Evolutionary conservation across 345 rosid genomes (phyloP).

Genomic region (Erodium maritimum): DNA sequence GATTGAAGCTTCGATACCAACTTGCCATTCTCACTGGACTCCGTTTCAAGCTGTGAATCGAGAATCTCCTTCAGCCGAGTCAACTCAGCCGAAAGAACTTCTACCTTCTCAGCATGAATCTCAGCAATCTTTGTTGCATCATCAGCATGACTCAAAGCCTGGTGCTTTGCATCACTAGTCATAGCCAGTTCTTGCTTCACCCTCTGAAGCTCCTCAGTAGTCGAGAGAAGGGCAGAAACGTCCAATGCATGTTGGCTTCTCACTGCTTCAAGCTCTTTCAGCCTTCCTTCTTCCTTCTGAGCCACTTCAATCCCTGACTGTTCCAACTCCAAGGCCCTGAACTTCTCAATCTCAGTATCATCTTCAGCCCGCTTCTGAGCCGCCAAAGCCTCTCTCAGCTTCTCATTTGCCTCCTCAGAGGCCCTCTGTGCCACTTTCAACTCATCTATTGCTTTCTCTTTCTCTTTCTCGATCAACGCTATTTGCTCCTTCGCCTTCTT

Average conservation of each 20-base stretch:
- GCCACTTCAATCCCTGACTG: conserved; percentile 81
- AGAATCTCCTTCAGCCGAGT: conserved; percentile 52
- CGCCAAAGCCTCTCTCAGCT: conserved; percentile 69
- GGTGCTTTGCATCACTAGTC: conserved; percentile 68
- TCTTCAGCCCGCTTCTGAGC: conserved; percentile 82
- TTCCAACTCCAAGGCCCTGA: conserved; percentile 80
- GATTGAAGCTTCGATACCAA: conserved; percentile 21
- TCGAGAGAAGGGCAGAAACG: conserved; percentile 59
- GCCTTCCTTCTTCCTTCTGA: conserved; percentile 69
- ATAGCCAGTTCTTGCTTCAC: conserved; percentile 55
- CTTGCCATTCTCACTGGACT: conserved; percentile 10
- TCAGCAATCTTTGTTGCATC: conserved; percentile 83
- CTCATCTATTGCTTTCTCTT: conserved; percentile 52
- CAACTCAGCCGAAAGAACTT: conserved; percentile 63
- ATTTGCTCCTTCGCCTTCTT: conserved; percentile 78
- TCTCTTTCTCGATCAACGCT: conserved; percentile 59
- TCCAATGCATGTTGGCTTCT: conserved; percentile 75
- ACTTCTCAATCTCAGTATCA: conserved; percentile 74
- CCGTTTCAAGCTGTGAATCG: conserved; percentile 56
- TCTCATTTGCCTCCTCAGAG: conserved; percentile 60
- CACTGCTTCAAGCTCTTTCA: conserved; percentile 59
- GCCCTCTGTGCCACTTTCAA: conserved; percentile 59
- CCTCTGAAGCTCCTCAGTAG: conserved; percentile 58
- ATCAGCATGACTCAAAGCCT: conserved; percentile 80
- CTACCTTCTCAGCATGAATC: conserved; percentile 66